phyloP scores from a whole-genome alignment of 768 basidiomycete genomes.

The Serendipita vermifera region DNA sequence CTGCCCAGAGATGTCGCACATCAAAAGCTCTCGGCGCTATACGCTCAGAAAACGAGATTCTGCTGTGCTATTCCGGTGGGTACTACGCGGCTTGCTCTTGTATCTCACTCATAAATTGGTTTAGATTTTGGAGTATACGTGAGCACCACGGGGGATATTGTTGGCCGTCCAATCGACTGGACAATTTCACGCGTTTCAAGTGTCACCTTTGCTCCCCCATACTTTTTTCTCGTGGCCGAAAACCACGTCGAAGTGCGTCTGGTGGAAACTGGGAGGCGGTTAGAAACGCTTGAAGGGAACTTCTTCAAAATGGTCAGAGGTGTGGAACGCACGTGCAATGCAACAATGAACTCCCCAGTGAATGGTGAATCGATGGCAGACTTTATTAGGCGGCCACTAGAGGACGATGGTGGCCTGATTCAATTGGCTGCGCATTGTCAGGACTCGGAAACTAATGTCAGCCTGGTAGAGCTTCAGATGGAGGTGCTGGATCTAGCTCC shows the following conservation, averaged over 20 bases:
- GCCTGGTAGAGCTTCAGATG: conserved; percentile 5
- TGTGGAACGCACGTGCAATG: neutral
- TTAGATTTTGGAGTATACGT: conserved; percentile 6
- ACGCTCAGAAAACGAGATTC: neutral
- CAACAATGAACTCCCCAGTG: too few relatives aligned
- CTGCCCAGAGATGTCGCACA: neutral
- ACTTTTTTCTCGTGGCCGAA: neutral
- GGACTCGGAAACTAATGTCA: neutral
- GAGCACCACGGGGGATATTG: neutral
- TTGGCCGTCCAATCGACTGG: conserved; percentile 3
- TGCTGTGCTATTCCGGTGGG: conserved; percentile 1
- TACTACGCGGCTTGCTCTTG: too few relatives aligned
- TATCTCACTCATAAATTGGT: neutral
- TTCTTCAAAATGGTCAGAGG: neutral
- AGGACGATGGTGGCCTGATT: neutral
- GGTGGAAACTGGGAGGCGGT: neutral
- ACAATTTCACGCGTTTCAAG: neutral
- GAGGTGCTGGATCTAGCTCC: conserved; percentile 7
- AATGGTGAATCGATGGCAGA: too few relatives aligned
- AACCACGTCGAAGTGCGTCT: conserved; percentile 1
- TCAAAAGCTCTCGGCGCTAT: neutral
- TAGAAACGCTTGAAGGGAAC: conserved; percentile 1
- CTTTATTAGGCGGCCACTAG: neutral
- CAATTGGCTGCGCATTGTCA: neutral
- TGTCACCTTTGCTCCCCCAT: conserved; percentile 4